Conservation (phyloP, 2,329 filamentous ascomycete genomes). For the Colletotrichum cordylinicola region DNA sequence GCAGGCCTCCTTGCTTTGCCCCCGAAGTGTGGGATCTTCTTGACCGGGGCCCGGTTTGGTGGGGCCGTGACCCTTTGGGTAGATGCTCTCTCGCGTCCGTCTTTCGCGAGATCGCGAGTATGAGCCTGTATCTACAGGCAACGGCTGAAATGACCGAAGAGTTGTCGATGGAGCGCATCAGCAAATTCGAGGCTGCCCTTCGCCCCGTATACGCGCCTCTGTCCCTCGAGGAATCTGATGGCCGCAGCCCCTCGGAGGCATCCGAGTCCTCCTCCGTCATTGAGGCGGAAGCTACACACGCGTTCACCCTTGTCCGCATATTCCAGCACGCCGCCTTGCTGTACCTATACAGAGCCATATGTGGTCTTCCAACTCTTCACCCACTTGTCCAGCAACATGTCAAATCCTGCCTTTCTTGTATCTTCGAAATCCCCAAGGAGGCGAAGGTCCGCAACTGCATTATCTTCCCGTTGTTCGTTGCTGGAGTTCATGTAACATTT, state of each 20-base stretch:
- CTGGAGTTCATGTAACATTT: slow-evolving; percentile 38
- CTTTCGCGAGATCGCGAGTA: slow-evolving; percentile 32
- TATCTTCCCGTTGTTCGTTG: slow-evolving; percentile 41
- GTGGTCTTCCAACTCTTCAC: slow-evolving; percentile 41
- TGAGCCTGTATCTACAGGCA: neutral
- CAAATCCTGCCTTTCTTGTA: slow-evolving; percentile 38
- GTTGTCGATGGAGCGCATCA: slow-evolving; percentile 34
- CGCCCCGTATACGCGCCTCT: slow-evolving; percentile 31
- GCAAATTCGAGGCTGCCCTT: slow-evolving; percentile 30
- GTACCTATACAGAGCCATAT: slow-evolving; percentile 33
- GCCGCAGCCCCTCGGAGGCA: neutral
- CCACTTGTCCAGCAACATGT: slow-evolving; percentile 45
- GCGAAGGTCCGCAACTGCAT: slow-evolving; percentile 44
- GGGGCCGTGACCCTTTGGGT: slow-evolving; percentile 41
- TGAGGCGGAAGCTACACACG: slow-evolving; percentile 36
- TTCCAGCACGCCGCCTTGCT: slow-evolving; percentile 46
- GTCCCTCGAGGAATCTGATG: slow-evolving; percentile 27
- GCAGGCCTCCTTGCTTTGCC: slow-evolving; percentile 40
- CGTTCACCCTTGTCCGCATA: slow-evolving; percentile 39
- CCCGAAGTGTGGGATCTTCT: slow-evolving; percentile 38
- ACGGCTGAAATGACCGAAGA: slow-evolving; percentile 20
- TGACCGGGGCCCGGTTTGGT: slow-evolving; percentile 46
- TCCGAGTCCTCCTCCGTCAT: neutral
- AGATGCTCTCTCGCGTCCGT: slow-evolving; percentile 39
- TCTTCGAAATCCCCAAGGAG: slow-evolving; percentile 38